Evolutionary conservation across 768 basidiomycete genomes (phyloP).

Genomic region (Clavaria fumosa): DNA sequence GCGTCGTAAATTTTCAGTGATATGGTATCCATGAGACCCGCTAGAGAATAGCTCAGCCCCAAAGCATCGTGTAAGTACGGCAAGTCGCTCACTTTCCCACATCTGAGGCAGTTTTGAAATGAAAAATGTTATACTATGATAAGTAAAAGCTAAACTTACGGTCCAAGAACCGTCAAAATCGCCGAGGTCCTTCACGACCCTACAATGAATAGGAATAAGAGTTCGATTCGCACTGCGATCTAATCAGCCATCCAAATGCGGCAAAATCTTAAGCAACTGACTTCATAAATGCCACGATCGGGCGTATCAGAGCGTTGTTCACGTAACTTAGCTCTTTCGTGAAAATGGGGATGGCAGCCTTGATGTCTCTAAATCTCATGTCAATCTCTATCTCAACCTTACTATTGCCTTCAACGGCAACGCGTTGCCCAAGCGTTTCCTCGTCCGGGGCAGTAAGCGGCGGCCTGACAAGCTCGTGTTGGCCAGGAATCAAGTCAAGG

Average conservation of each 20-base stretch:
- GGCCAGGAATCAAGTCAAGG: conserved; percentile 60
- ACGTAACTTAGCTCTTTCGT: conserved; percentile 78
- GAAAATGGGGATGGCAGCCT: conserved; percentile 89
- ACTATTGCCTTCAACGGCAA: conserved; percentile 24
- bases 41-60: conserved; percentile 21
- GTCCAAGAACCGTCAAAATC: conserved; percentile 98
- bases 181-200: conserved; percentile 62
- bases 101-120: conserved; percentile 33
- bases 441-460: conserved; percentile 58
- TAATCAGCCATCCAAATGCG: conserved; percentile 2
- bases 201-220: conserved; percentile 84
- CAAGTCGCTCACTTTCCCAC: conserved; percentile 70
- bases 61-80: conserved; percentile 15
- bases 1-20: conserved; percentile 67
- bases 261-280: conserved; percentile 23
- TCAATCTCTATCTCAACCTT: conserved; percentile 81
- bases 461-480: conserved; percentile 74
- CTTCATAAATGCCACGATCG: conserved; percentile 99
- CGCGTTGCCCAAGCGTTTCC: too few relatives aligned
- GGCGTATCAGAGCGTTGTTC: conserved; percentile 83
- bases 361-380: conserved; percentile 85
- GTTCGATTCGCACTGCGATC: conserved; percentile 72
- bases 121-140: conserved; percentile 6
- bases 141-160: conserved; percentile 30
- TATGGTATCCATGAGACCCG: conserved; percentile 5